Conservation (phyloP, 139 green algal species). For the Chlorella sorokiniana region DNA sequence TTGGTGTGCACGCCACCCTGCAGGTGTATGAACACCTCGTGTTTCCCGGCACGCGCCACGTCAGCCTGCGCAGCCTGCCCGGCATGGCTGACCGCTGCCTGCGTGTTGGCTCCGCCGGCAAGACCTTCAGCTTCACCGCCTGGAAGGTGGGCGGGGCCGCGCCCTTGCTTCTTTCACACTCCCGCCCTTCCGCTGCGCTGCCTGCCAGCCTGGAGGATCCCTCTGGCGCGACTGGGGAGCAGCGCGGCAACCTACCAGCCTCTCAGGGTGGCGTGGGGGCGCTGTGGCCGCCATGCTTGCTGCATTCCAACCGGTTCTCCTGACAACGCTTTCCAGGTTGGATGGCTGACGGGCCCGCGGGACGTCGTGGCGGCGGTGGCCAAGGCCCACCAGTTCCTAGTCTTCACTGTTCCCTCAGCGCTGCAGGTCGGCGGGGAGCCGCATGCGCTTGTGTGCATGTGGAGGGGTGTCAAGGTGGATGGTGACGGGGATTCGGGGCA, state of each 20-base stretch:
- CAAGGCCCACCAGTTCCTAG: conserved; percentile 85
- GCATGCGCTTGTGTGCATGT: neutral
- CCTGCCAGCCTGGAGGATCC: no score
- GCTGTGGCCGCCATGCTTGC: neutral
- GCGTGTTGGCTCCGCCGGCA: conserved; percentile 77
- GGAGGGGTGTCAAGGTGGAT: no score
- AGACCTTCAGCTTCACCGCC: conserved; percentile 87
- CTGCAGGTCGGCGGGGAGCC: conserved; percentile 41
- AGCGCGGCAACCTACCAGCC: no score
- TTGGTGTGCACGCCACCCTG: neutral
- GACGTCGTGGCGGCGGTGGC: conserved; percentile 68
- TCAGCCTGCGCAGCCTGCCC: conserved; percentile 62
- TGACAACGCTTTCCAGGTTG: conserved; percentile 43
- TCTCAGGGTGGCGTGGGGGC: no score
- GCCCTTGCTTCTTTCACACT: no score
- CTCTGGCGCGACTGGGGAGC: no score
- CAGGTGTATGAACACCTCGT: conserved; percentile 33
- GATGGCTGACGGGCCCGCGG: conserved; percentile 74
- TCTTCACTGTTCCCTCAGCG: conserved; percentile 76
- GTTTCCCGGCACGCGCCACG: conserved; percentile 48
- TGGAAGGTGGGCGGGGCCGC: conserved; percentile 71
- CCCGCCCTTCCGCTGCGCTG: no score
- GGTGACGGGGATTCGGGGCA: no score
- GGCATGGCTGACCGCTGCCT: conserved; percentile 73
- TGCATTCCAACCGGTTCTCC: neutral